phyloP scores from a whole-genome alignment of 2,329 filamentous ascomycete species.

The Ophiostoma himal-ulmi region DNA sequence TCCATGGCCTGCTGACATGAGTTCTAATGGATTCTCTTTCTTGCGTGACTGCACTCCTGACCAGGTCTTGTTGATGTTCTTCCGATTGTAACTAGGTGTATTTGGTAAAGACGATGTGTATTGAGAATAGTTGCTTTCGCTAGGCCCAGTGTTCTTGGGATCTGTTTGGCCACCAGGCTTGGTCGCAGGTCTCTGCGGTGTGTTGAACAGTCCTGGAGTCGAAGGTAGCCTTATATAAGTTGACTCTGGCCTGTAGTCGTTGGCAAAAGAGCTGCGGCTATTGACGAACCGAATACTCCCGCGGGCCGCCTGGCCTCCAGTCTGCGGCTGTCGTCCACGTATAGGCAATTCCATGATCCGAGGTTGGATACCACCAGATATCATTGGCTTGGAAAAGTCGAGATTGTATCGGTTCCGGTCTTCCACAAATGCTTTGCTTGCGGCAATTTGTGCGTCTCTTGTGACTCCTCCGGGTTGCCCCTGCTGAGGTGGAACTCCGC shows the following conservation, averaged over 20 bases:
- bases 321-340: constrained; percentile 19
- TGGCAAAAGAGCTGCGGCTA: constrained; percentile 1
- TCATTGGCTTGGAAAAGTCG: too few species aligned
- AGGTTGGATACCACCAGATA: neutral
- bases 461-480: constrained; percentile 47
- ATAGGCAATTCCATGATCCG: neutral
- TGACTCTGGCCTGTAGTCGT: neutral
- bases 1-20: neutral
- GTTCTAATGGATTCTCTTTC: constrained; percentile 22
- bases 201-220: constrained; percentile 1
- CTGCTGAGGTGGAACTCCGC: constrained; percentile 37
- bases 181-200: neutral
- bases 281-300: constrained; percentile 52
- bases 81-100: neutral
- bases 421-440: constrained; percentile 53
- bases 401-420: constrained; percentile 35
- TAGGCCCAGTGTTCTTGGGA: neutral
- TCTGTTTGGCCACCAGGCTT: neutral
- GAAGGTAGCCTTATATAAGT: neutral
- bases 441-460: constrained; percentile 58
- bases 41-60: constrained; percentile 14
- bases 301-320: constrained; percentile 29
- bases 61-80: constrained; percentile 23
- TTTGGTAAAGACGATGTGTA: constrained; percentile 12
- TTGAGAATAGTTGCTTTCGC: constrained; percentile 21